Evolutionary conservation across 164 flowering plant species (phyloP).

Genomic region (Litsea cubeba): DNA sequence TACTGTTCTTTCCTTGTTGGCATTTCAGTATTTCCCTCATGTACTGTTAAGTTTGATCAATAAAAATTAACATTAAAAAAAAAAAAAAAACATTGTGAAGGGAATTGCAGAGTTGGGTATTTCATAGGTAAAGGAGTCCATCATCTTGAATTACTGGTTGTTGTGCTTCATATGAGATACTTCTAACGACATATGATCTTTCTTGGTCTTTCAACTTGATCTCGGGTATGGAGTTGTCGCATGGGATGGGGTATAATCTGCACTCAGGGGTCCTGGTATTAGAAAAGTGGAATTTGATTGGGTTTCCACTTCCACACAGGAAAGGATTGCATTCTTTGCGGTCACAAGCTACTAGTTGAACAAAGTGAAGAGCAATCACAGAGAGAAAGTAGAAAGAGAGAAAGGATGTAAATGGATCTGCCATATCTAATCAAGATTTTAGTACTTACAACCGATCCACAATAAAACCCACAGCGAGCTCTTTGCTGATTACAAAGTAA

Average conservation of each 20-base stretch:
- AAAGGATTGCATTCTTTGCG: background rate
- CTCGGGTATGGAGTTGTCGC: background rate
- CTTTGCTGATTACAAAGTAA: background rate
- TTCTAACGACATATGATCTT: background rate
- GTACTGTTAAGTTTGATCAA: too few relatives aligned
- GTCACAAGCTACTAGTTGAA: background rate
- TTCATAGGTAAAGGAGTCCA: too few relatives aligned
- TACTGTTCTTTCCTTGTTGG: too few relatives aligned
- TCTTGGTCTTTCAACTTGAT: background rate
- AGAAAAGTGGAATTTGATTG: background rate
- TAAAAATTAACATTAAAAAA: too few relatives aligned
- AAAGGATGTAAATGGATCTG: background rate
- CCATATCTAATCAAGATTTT: background rate
- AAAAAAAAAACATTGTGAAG: background rate
- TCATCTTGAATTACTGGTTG: background rate
- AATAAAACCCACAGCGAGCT: background rate
- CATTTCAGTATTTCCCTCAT: too few relatives aligned
- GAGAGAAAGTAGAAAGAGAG: background rate
- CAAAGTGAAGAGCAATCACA: background rate
- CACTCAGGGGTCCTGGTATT: background rate
- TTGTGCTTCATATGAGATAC: background rate
- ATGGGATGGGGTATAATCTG: background rate
- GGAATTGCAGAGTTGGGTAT: background rate
- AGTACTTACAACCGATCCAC: background rate
- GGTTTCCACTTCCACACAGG: background rate